Base-by-base conservation (phyloP, 2,329 filamentous ascomycete genomes). In the Trichocomaceae sp. region DNA sequence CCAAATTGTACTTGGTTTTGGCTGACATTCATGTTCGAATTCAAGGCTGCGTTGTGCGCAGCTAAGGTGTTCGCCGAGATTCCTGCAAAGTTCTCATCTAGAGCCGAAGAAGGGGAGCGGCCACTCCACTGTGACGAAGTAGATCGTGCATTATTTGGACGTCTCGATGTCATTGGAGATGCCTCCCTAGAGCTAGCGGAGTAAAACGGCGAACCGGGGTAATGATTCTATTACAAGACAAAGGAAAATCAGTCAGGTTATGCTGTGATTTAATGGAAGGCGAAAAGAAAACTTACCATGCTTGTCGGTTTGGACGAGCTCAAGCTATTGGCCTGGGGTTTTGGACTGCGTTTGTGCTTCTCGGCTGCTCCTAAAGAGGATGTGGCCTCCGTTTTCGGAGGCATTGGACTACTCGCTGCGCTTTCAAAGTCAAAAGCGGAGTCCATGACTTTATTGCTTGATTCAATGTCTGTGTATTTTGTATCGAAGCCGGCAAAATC, bases 391-490 rank as follows among this genome's bases (percentile, higher is more conserved):
- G 56, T 58, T 50, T 68, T 74, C 56, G 72, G 64, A 39, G 65
- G 73, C 57, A 72, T 76, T 1, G 74, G 74, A 35, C 73, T 76
- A 60, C 73, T 76, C 7, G 72, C 74, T 31, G 74, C 74, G 56
- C 73, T 76, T 44, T 76, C 74, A 58, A 77, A 77, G 58, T 77
- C 74, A 56, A 77, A 77, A 12, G 72, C 73, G 26, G 73, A 74
- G 59, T 75, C 73, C 75, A 77, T 76, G 15, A 72, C 72, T 58
- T 69, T 72, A 57, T 76, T 76, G 55, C 72, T 76, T 6, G 66
- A 69, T 57, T 76, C 74, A 44, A 75, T 60, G 50, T 77, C 74
- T 23, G 68, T 58, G 17, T 69, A 56, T 37, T 56, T 48, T 9
- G 50, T n/a, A 35, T 56, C 45, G 13, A 56, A 56, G 10, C 69